Percentiles rank a stretch among this genome's conserved stretches.
These are phyloP conservation scores for Phytophthora sojae DNA, from an alignment of 352 stramenopile species.

Conservation along the genomic window DNA sequence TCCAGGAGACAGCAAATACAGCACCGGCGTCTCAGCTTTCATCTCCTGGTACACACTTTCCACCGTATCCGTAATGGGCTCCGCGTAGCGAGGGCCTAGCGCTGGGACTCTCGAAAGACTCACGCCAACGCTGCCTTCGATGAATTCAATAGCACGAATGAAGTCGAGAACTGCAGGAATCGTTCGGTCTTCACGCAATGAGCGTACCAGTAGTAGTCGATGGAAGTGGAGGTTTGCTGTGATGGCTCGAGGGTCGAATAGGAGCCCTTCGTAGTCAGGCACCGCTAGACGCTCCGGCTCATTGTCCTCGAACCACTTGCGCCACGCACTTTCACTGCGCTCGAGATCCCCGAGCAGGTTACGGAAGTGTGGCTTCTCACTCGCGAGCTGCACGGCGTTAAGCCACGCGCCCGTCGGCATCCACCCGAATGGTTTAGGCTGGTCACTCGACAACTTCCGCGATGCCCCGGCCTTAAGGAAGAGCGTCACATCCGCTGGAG, in stretches of 20 bases:
- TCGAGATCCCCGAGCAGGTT: conserved; percentile 72
- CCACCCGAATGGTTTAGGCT: conserved; percentile 80
- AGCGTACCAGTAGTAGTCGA: conserved; percentile 70
- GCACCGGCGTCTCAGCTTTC: conserved; percentile 63
- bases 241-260: conserved; percentile 72
- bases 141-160: conserved; percentile 64
- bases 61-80: conserved; percentile 75
- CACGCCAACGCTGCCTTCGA: conserved; percentile 49
- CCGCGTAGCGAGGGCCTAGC: conserved; percentile 68
- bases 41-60: conserved; percentile 79
- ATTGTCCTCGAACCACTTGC: conserved; percentile 85
- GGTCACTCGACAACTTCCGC: conserved; percentile 65
- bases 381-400: conserved; percentile 75
- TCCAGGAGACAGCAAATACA: conserved; percentile 79
- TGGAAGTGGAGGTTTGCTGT: conserved; percentile 77
- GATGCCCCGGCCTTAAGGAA: conserved; percentile 79
- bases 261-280: conserved; percentile 71
- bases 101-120: conserved; percentile 53
- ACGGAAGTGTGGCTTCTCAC: conserved; percentile 71
- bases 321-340: conserved; percentile 73
- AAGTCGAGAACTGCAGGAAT: conserved; percentile 77
- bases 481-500: conserved; percentile 63
- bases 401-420: conserved; percentile 72
- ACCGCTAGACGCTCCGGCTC: conserved; percentile 68
- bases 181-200: conserved; percentile 77